These are phyloP conservation scores for Acanthamoeba lenticulata DNA, from an alignment of 208 protist species.

Conservation along the genomic window DNA sequence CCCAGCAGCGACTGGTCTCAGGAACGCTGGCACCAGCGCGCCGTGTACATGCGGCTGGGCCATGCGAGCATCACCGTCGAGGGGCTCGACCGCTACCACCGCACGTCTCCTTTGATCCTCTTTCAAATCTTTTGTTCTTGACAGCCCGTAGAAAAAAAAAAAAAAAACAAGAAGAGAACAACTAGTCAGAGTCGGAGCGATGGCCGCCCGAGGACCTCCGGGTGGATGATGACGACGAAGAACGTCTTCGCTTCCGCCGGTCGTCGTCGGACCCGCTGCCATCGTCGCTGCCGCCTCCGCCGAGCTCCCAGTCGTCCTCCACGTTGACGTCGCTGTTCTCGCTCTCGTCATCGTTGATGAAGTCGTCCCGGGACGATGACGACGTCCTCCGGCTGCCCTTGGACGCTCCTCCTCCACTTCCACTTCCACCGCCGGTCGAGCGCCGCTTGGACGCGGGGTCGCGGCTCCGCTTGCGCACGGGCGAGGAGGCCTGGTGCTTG, in stretches of 20 bases:
- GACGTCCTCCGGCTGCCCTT: background rate
- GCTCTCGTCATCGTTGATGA: background rate
- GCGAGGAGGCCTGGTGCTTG: conserved; percentile 11
- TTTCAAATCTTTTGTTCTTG: no score
- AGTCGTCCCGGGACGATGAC: background rate
- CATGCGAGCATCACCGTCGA: no score
- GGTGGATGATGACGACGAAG: background rate
- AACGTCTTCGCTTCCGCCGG: background rate
- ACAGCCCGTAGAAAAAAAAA: no score
- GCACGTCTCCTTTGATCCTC: no score
- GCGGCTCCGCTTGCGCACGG: background rate
- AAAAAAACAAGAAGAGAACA: no score
- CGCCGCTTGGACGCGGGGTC: background rate
- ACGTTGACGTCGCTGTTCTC: background rate
- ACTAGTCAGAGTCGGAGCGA: background rate
- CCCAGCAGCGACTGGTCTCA: no score
- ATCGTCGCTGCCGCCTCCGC: no score
- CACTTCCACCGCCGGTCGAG: background rate
- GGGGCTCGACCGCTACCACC: no score
- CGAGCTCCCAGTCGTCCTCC: background rate
- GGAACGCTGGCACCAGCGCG: no score
- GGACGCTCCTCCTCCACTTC: background rate
- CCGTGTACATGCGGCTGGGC: no score
- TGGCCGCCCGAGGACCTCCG: background rate
- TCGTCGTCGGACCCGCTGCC: background rate